Conservation (phyloP, 176 grass and related monocot genomes). For the Triticum monococcum region DNA sequence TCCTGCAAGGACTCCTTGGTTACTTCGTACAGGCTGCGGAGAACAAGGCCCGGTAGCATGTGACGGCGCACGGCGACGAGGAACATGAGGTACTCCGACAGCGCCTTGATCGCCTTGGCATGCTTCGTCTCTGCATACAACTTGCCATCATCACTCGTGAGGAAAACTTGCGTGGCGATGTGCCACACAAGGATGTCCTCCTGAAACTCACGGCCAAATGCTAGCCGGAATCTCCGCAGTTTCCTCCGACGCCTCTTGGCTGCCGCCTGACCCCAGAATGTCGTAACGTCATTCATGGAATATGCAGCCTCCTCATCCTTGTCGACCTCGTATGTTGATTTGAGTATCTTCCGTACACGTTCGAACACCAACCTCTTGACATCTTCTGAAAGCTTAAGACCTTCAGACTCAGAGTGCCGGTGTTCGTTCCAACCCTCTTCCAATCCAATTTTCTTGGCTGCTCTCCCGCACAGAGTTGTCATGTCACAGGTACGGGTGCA, state of each 20-base stretch:
- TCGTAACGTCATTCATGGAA: not conserved
- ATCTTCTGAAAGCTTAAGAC: not conserved
- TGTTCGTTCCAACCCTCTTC: not conserved
- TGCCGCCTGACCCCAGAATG: not conserved
- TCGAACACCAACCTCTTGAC: not conserved
- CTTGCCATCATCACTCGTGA: not conserved
- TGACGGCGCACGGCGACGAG: not conserved
- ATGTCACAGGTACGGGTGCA: not conserved
- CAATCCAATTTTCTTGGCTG: not conserved
- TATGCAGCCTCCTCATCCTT: not conserved
- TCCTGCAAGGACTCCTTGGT: not conserved
- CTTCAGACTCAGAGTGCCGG: too few species aligned
- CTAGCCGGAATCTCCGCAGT: not conserved
- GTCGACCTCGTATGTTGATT: not conserved
- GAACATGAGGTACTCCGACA: not conserved
- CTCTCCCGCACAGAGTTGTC: fast-evolving
- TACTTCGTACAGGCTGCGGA: not conserved
- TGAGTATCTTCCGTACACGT: not conserved
- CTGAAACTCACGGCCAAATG: not conserved
- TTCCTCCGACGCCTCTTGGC: not conserved
- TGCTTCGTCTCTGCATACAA: not conserved
- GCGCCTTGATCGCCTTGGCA: not conserved
- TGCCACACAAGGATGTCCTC: not conserved
- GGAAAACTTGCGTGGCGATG: not conserved
- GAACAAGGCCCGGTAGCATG: not conserved